These are phyloP conservation scores for Yamadazyma akitaensis DNA, from an alignment of 805 yeast genomes.

Conservation along the genomic window DNA sequence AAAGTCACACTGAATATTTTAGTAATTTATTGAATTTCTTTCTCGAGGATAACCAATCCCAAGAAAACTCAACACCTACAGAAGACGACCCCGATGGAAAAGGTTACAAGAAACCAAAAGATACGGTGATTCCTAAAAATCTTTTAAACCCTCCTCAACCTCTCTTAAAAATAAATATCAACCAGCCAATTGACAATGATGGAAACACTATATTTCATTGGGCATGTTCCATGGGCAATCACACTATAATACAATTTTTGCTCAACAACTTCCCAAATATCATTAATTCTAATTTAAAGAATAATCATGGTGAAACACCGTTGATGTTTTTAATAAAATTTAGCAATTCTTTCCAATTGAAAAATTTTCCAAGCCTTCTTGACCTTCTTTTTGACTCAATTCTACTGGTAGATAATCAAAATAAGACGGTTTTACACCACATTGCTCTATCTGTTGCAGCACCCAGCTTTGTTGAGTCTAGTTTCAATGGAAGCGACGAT, in stretches of 20 bases:
- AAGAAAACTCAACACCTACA: constrained; percentile 18
- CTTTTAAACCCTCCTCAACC: constrained; percentile 56
- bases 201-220: constrained; percentile 95
- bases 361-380: constrained; percentile 34
- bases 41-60: constrained; percentile 36
- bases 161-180: constrained; percentile 56
- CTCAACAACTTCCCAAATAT: constrained; percentile 61
- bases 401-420: constrained; percentile 34
- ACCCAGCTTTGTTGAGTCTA: constrained; percentile 6
- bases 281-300: constrained; percentile 67
- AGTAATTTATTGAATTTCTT: constrained; percentile 49
- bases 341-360: constrained; percentile 35
- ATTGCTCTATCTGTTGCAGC: constrained; percentile 28
- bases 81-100: constrained; percentile 2
- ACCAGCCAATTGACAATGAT: constrained; percentile 86
- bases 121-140: constrained; percentile 30
- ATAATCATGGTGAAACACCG: constrained; percentile 84
- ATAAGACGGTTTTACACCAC: constrained; percentile 42
- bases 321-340: constrained; percentile 47
- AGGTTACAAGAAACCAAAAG: constrained; percentile 9
- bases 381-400: constrained; percentile 36
- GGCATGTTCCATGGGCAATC: constrained; percentile 88
- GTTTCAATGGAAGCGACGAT: constrained; percentile 15
- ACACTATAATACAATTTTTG: constrained; percentile 61
- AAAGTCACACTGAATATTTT: constrained; percentile 37